Conservation (phyloP, 2,329 filamentous ascomycete species). For the Fonsecaea nubica region DNA sequence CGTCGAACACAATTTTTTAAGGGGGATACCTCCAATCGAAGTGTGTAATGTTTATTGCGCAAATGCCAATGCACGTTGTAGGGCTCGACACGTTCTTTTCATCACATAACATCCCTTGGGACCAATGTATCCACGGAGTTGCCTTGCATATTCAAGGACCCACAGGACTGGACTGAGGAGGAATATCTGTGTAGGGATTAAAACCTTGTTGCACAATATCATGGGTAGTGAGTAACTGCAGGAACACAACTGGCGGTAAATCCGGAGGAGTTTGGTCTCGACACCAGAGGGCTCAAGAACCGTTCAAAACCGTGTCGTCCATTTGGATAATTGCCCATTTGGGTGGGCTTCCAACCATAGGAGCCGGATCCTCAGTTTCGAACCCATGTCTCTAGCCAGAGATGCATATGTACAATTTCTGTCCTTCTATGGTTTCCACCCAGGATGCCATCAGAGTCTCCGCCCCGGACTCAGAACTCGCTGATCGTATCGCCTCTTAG, state of each 20-base stretch:
- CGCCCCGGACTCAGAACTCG: conserved; percentile 67
- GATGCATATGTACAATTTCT: conserved; percentile 30
- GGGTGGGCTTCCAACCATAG: not conserved
- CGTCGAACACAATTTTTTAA: not conserved
- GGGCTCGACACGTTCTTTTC: not conserved
- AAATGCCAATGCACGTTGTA: not conserved
- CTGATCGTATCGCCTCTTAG: conserved; percentile 81
- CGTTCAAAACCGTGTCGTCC: not conserved
- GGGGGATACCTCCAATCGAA: not conserved
- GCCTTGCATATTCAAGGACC: not conserved
- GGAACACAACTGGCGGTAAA: not conserved
- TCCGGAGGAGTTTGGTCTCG: not conserved
- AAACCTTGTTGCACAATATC: not conserved
- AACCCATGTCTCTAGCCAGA: not conserved
- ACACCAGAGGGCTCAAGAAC: not conserved
- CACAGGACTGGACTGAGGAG: not conserved
- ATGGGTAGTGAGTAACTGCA: not conserved
- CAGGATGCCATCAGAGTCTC: not conserved
- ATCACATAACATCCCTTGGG: not conserved
- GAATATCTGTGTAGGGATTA: not conserved
- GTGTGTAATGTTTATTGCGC: not conserved
- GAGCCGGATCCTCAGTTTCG: not conserved
- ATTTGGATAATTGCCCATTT: not conserved
- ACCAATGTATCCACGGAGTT: not conserved
- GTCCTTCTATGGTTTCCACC: not conserved